phyloP scores from a whole-genome alignment of 73 alveolate genomes.

The Symbiodinium pilosum region DNA sequence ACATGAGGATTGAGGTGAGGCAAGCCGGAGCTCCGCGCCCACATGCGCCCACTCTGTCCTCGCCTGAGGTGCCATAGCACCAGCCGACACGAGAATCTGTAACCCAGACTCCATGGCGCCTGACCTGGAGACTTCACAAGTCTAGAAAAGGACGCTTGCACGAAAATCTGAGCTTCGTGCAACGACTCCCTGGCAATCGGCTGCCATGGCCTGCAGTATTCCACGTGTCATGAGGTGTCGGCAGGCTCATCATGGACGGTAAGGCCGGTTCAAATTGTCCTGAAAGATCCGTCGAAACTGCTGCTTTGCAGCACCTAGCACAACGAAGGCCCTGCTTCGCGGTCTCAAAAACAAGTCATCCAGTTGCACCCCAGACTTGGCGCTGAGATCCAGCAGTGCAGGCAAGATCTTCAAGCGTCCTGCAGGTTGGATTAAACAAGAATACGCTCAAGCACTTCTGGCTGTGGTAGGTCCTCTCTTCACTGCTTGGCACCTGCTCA shows the following conservation, averaged over 20 bases:
- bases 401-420: conserved; percentile 79
- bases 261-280: conserved; percentile 43
- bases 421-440: too few species aligned
- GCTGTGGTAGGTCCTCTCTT: background rate
- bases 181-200: conserved; percentile 43
- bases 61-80: conserved; percentile 86
- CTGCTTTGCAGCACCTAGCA: conserved; percentile 45
- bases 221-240: background rate
- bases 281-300: conserved; percentile 37
- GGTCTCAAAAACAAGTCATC: background rate
- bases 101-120: conserved; percentile 46
- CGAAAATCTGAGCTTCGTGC: background rate
- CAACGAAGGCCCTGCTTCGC: background rate
- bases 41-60: background rate
- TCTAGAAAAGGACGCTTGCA: background rate
- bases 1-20: too few species aligned
- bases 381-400: conserved; percentile 42
- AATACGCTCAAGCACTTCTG: too few species aligned
- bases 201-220: conserved; percentile 56
- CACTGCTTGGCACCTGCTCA: background rate
- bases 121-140: background rate
- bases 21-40: too few species aligned
- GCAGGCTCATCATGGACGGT: background rate
- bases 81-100: conserved; percentile 55
- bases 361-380: conserved; percentile 25